Conservation (phyloP, 2,329 filamentous ascomycete genomes). For the Colletotrichum sp. region DNA sequence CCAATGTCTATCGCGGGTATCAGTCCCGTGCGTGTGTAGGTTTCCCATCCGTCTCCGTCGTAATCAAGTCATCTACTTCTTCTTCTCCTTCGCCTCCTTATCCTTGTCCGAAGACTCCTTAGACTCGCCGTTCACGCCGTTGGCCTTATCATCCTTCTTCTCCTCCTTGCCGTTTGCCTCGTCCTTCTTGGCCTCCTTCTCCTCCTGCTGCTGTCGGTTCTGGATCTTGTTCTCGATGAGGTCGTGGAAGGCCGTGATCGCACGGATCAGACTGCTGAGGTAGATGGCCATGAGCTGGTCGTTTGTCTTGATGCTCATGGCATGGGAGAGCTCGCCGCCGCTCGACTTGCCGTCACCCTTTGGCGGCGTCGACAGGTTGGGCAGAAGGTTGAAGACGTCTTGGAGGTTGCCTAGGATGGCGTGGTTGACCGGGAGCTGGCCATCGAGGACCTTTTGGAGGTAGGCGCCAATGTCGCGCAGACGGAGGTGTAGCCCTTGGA, state of each 20-base stretch:
- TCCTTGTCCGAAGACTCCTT: slow-evolving; percentile 56
- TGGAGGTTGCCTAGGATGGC: slow-evolving; percentile 98
- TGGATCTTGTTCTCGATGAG: slow-evolving; percentile 99
- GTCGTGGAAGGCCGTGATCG: slow-evolving; percentile 98
- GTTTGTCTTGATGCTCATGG: slow-evolving; percentile 99
- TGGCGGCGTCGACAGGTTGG: slow-evolving; percentile 90
- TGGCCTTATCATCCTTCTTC: slow-evolving; percentile 56
- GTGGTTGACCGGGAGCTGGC: slow-evolving; percentile 93
- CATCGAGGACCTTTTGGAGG: slow-evolving; percentile 93
- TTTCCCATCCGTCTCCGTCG: not conserved
- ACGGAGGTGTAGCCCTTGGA: slow-evolving; percentile 93
- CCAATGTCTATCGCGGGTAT: slow-evolving; percentile 21
- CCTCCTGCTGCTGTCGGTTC: slow-evolving; percentile 95
- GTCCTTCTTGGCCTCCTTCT: slow-evolving; percentile 87
- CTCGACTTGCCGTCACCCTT: slow-evolving; percentile 65
- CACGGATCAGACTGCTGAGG: slow-evolving; percentile 92
- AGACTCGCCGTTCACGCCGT: slow-evolving; percentile 43
- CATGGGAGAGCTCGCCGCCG: slow-evolving; percentile 88
- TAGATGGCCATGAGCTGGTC: slow-evolving; percentile 99
- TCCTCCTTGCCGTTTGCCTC: slow-evolving; percentile 66
- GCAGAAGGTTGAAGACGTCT: slow-evolving; percentile 97
- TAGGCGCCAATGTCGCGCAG: slow-evolving; percentile 95
- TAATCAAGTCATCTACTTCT: slow-evolving; percentile 34
- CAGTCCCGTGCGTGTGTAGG: slow-evolving; percentile 2
- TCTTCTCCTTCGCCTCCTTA: slow-evolving; percentile 59